These are phyloP conservation scores for Kwoniella sp. DNA, from an alignment of 768 basidiomycete genomes.

Conservation along the genomic window DNA sequence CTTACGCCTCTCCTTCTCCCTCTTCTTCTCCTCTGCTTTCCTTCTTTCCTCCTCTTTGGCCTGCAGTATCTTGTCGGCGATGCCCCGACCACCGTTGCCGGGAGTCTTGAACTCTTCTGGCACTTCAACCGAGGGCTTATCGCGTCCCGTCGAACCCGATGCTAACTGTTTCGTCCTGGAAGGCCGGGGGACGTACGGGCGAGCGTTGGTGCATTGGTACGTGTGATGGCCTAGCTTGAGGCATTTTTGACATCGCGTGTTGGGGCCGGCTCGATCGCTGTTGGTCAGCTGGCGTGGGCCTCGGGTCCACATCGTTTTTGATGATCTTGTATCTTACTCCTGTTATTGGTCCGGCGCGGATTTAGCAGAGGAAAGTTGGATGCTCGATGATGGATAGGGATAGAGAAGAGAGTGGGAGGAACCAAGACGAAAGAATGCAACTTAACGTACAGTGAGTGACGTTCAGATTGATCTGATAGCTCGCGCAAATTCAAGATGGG, in stretches of 20 bases:
- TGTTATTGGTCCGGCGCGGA: no score
- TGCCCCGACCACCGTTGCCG: slow-evolving; percentile 63
- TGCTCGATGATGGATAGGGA: no score
- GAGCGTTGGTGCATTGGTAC: slow-evolving; percentile 79
- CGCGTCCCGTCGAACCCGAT: slow-evolving; percentile 60
- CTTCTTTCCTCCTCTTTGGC: slow-evolving; percentile 72
- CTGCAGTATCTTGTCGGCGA: slow-evolving; percentile 81
- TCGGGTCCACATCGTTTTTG: slow-evolving; percentile 17
- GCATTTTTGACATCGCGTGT: slow-evolving; percentile 53
- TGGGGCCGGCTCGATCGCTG: slow-evolving; percentile 36
- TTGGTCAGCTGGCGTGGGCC: slow-evolving; percentile 39
- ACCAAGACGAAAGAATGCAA: no score
- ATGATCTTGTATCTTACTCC: no score
- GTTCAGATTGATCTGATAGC: no score
- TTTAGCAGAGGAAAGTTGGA: no score
- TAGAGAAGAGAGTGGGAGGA: no score
- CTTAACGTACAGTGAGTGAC: no score
- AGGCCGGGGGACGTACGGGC: slow-evolving; percentile 85
- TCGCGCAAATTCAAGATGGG: no score
- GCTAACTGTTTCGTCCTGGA: slow-evolving; percentile 84
- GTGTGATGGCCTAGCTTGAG: slow-evolving; percentile 75
- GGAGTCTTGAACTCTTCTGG: slow-evolving; percentile 85
- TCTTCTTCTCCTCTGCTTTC: slow-evolving; percentile 30
- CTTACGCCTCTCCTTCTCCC: slow-evolving; percentile 14
- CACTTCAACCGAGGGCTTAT: slow-evolving; percentile 77